Evolutionary conservation across 306 rosid species (phyloP), one percentile per base, ranked within the genome.

Genomic region (Dalbergia cultrata): DNA sequence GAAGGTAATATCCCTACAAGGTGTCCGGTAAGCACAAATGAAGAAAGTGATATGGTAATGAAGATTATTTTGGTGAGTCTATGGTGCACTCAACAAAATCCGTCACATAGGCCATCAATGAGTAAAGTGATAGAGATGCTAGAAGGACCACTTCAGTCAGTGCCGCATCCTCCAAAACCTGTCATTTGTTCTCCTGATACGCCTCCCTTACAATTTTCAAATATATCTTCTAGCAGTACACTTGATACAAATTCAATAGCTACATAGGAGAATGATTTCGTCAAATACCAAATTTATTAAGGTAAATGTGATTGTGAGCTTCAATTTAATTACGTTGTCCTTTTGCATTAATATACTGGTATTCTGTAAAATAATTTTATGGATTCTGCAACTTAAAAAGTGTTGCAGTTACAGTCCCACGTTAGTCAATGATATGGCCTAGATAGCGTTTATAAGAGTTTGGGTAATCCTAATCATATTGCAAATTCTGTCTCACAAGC

Each of bases 1-100:
- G 16, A 18, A 53, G 17, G 45, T 4, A 58, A 66, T 18, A 18
- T 1, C 19, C n/a, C 8, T 3, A 0, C 9, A 7, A 53, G 26
- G 69, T 18, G 53, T 7, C 3, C 13, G 9, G 6, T 16, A 4
- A 35, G 5, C n/a, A 45, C 16, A 1, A 22, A 26, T 6, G 86
- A 79, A 45, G 85, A 82, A 44, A 66, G 71, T 16, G 81, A 82
- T 13, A 57, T 26, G 12, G 12, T 52, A 9, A 34, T 41, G 12
- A 63, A 63, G 45, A 61, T 50, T 50, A 50, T 4, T 13, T 50
- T 50, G 56, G 18, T 50, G 18, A 5, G 56, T 16, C n/a, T 13
- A 50, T 50, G 18, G 56, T 50, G 6, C 7, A 50, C 13, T 5
- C 56, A 50, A 50, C 16, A 5, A 50, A 50, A 50, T 13, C n/a